Evolutionary conservation across 2,329 filamentous ascomycete species (phyloP).

Genomic region (Fulvia fulva): DNA sequence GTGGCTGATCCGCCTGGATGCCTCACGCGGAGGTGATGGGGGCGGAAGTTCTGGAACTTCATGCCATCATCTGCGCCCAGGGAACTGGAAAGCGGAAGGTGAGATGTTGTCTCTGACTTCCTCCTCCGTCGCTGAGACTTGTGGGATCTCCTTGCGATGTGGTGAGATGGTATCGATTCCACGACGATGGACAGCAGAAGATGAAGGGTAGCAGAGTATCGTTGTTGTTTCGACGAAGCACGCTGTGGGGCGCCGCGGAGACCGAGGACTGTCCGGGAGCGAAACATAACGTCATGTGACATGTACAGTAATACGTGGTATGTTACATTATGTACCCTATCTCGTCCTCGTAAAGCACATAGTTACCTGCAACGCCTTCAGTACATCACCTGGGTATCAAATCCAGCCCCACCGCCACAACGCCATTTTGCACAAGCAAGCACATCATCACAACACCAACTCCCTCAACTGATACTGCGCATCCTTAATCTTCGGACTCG

Average conservation of each 20-base stretch:
- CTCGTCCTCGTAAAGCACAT: not conserved
- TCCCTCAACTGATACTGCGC: constrained; percentile 12
- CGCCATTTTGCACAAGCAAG: not conserved
- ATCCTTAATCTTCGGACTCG: constrained; percentile 15
- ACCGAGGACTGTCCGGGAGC: too few species aligned
- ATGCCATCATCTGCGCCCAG: not conserved
- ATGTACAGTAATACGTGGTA: too few species aligned
- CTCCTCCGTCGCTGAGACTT: too few species aligned
- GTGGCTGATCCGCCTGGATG: not conserved
- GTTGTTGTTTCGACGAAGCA: too few species aligned
- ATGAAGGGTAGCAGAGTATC: too few species aligned
- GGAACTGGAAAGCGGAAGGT: too few species aligned
- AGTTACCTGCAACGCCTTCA: not conserved
- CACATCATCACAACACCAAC: constrained; percentile 5
- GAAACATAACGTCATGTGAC: too few species aligned
- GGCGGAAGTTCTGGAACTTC: not conserved
- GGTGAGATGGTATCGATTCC: too few species aligned
- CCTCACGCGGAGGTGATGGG: not conserved
- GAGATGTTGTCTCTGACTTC: too few species aligned
- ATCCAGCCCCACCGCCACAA: not conserved
- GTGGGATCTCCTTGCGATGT: too few species aligned
- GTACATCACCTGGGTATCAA: not conserved
- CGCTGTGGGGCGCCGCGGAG: too few species aligned
- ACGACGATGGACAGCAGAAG: too few species aligned
- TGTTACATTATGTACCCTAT: not conserved